Base-by-base conservation (phyloP, 768 basidiomycete species). In the Russula compacta region DNA sequence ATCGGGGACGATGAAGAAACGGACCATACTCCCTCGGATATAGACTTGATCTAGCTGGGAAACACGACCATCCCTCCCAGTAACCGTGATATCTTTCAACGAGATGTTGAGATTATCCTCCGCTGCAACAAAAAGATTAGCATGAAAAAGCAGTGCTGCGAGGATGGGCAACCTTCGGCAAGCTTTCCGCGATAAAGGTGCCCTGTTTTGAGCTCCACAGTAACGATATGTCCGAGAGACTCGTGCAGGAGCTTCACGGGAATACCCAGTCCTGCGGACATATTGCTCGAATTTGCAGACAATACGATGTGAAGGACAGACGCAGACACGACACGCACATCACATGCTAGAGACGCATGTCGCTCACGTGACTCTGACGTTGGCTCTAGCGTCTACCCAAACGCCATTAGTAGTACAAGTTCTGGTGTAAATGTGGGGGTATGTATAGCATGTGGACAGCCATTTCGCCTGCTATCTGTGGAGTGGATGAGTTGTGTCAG, bases 11-110 rank as follows among this genome's bases (percentile, higher is more conserved):
- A 98, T 98, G 77, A 98, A 95, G 79, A 97, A 98, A 66, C 97
- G 82, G 66, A 98, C 80, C 91, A 98, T 97, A 73, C 93, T 95
- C 60, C 97, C 97, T 68, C 97, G 81, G 68, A 99, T 99, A 75
- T 99, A 99, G 36, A 98, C 95, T 74, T 98, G 95, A 77, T 98
- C 97, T 53, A 99, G 81, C 73, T 99, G 97, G 12, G 97, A 97
- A 33, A 99, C 93, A 69, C 97, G 92, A 29, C 97, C 97, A 79
- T 99, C 97, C 56, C 97, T 85, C 56, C 90, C 92, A 14, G 97
- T 99, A 36, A 98, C 97, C 35, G 97, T 98, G 69, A 98, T 97
- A 66, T 98, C 93, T 73, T 84, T 92, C 65, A 98, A 72, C 4
- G 95, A 94, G 71, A 99, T 94, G 76, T 98, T 98, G 47, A 98